phyloP scores from a whole-genome alignment of 768 basidiomycete species.

The Psilocybe cyanescens region DNA sequence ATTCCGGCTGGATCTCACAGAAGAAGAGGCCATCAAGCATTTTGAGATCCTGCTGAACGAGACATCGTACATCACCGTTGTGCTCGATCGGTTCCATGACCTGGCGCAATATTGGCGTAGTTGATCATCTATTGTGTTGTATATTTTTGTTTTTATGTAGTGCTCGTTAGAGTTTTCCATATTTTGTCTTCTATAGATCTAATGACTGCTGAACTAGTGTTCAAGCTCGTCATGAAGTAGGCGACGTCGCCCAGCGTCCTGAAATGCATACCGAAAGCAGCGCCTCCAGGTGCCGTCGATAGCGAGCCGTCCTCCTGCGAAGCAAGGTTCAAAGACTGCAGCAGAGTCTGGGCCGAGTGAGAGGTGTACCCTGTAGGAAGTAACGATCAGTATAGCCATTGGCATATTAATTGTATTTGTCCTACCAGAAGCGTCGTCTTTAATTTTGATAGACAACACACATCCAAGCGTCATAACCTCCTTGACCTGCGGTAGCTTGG shows the following conservation, averaged over 20 bases:
- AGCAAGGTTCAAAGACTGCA: constrained; percentile 52
- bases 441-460: constrained; percentile 79
- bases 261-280: constrained; percentile 75
- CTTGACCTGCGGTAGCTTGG: constrained; percentile 56
- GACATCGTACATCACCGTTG: constrained; percentile 90
- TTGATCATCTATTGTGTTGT: constrained; percentile 31
- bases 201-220: constrained; percentile 59
- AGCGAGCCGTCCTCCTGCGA: constrained; percentile 25
- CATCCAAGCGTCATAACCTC: constrained; percentile 89
- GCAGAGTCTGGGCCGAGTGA: constrained; percentile 64
- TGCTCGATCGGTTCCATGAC: constrained; percentile 93
- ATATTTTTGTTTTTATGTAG: constrained; percentile 15
- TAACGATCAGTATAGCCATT: background rate
- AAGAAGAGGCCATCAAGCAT: constrained; percentile 97
- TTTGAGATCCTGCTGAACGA: constrained; percentile 94
- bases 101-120: constrained; percentile 89
- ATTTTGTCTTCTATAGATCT: constrained; percentile 68
- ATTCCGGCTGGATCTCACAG: constrained; percentile 91
- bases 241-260: constrained; percentile 89
- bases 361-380: constrained; percentile 53
- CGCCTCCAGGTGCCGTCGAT: constrained; percentile 53
- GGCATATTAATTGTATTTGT: constrained; percentile 5
- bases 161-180: constrained; percentile 38
- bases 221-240: constrained; percentile 92
- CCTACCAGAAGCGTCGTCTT: constrained; percentile 57